Evolutionary conservation across 208 protist species (phyloP), one percentile per base, ranked within the genome.

Genomic region (Leptomonas seymouri): DNA sequence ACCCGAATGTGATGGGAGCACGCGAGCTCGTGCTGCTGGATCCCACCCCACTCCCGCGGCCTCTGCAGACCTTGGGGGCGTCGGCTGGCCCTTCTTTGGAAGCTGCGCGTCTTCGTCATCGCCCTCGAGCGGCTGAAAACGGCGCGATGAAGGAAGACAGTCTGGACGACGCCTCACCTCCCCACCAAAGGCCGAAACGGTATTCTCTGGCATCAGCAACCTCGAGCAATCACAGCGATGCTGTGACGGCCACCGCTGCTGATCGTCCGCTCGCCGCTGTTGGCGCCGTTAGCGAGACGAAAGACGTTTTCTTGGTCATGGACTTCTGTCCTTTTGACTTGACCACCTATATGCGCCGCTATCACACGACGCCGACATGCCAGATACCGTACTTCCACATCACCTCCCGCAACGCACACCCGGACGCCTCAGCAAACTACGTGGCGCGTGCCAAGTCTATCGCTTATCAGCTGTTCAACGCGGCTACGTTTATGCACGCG

Each of bases 231-330:
- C 55, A 61, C 21, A 48, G 31, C 23, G 25, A 23, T 45, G 34
- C 34, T 39, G 34, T 9, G 34, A 54, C 49, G 61, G 54, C 59
- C 46, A 36, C 27, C 23, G 27, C 51, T 65, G 56, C 34, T 27
- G 58, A 39, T 2, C 63, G 63, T 9, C 71, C 71, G n/a, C 55
- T 67, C 36, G 48, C 55, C 18, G 53, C 65, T 1, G 56, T 76
- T 2, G 61, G 50, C 12, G 34, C 46, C 9, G 44, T 58, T 9
- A 61, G 61, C n/a, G 57, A 66, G 25, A 46, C 63, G 14, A 71
- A 81, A 53, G 86, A 91, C 64, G 82, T 94, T 7, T 94, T 90
- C 67, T 66, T 97, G 4, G 87, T 94, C 1, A 97, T 97, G 91
- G 84, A 94, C 28, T 88, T 85, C 71, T 94, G 87, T 46, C 82